A percentile compares a stretch with the other conserved stretches of the same genome.
phyloP scores from a whole-genome alignment of 139 green algal genomes.

The Picochlorum costavermella region DNA sequence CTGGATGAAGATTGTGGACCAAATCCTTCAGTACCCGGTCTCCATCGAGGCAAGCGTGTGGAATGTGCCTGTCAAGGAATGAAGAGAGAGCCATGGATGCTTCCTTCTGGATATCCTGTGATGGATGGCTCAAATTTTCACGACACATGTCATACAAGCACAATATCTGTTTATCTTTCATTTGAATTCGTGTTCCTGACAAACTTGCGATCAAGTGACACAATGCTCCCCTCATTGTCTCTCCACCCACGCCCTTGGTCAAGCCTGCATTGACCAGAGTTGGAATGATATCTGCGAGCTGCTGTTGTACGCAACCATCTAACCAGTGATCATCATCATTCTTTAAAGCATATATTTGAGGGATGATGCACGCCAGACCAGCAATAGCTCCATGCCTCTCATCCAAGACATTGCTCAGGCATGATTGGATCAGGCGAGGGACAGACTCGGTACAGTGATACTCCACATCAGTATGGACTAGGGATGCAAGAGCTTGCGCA shows the following conservation, averaged over 20 bases:
- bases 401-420: conserved; percentile 47
- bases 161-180: conserved; percentile 30
- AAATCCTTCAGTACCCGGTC: not conserved
- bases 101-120: conserved; percentile 50
- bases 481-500: conserved; percentile 51
- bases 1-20: not conserved
- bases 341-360: conserved; percentile 23
- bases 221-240: conserved; percentile 77
- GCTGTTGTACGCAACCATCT: not conserved
- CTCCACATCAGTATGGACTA: conserved; percentile 43
- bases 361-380: conserved; percentile 64
- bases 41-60: not conserved
- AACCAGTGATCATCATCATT: not conserved
- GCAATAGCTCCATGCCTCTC: conserved; percentile 72
- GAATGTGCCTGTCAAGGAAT: conserved; percentile 33
- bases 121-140: conserved; percentile 67
- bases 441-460: conserved; percentile 30
- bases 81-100: conserved; percentile 49
- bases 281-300: conserved; percentile 33
- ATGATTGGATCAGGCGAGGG: conserved; percentile 43
- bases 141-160: conserved; percentile 49
- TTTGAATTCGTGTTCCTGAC: conserved; percentile 22
- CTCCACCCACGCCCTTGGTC: conserved; percentile 82
- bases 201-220: conserved; percentile 38
- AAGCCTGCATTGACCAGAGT: conserved; percentile 62